Evolutionary conservation across 129 eudicot species (phyloP), one percentile per base, ranked within the genome.

Genomic region (Centella asiatica): DNA sequence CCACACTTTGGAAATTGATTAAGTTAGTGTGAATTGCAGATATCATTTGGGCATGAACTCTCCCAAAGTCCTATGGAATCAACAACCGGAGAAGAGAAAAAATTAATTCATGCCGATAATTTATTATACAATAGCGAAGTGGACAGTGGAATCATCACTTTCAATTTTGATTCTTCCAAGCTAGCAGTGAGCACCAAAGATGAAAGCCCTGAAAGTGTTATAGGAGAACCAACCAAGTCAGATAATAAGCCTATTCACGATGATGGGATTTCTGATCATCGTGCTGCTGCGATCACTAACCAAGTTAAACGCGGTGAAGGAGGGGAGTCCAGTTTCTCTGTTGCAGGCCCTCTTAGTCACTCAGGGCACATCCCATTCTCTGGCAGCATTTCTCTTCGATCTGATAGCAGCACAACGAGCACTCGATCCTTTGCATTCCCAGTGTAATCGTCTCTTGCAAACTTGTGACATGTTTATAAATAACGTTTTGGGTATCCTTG

Each of bases 381-480:
- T 9, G 98, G 95, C 9, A 92, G 78, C 80, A 54, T 78, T 23
- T 92, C 97, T 51, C 83, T 70, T 53, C 87, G 95, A 39, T 90
- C 98, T 4, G 98, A 92, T 53, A 85, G 95, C 79, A 92, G 98
- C 76, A 70, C 95, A 50, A 81, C 95, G 59, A 90, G 98, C 77
- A 81, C 87, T 32, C 66, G 95, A 63, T 92, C 98, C 67, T 92
- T 92, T 66, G 98, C 98, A 46, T 92, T 92, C 79, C 98, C 98
- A 4, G 72, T 92, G 98, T 92, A 84, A 77, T 5, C 18, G 57
- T 26, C 22, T 26, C 22, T 65, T 27, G 62, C 42, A 40, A 40
- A 19, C 49, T 4, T 11, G 15, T 4, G n/a, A 34, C 46, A 19
- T 58, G 24, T 10, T 58, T 24, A 1, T 19, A 33, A 9, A 8